Base-by-base conservation (phyloP, 1,284 basidiomycete species). In the Trametes versicolor region DNA sequence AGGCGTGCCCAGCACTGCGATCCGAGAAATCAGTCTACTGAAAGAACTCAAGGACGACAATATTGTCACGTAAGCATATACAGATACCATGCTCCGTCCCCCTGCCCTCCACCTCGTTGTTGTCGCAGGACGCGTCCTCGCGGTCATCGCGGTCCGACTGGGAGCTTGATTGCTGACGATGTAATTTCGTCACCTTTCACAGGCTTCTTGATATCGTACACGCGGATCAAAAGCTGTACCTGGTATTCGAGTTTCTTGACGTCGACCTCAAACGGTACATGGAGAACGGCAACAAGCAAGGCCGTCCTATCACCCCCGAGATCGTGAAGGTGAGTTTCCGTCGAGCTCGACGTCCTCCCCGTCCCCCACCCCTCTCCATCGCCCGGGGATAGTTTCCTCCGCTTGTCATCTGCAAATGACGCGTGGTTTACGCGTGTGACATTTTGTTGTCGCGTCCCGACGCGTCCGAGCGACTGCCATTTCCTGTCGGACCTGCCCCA, bases 11-110 rank as follows among this genome's bases (percentile, higher is more conserved):
- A 95, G 93, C 72, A 99, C 98, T 17, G 97, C 97, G 63, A 98
- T 99, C 76, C 89, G 97, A 60, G 97, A 99, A 82, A 99, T 99
- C 79, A 96, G 94, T 79, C 82, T 99, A 67, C 83, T 99, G 74
- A 99, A 99, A 80, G 97, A 99, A 79, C 88, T 99, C 71, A 95
- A 94, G 74, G 94, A 98, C 75, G 95, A 96, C 51, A 95, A 98
- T 77, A 95, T 99, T 74, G 97, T 99, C 74, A 85, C 85, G 94
- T 95, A 73, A 71, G 87, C 75, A 23, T 73, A 57, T 25, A n/a
- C 32, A 54, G n/a, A 58, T 50, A 25, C 12, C 25, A 43, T 27
- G 19, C 48, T 32, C 32, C 55, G 27, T 36, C 25, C 49, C 48
- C 64, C 49, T 68, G 64, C 62, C 56, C 63, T 58, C 50, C 47